phyloP scores from a whole-genome alignment of 192 early-diverging fungal genomes.

The Entomortierella parvispora region DNA sequence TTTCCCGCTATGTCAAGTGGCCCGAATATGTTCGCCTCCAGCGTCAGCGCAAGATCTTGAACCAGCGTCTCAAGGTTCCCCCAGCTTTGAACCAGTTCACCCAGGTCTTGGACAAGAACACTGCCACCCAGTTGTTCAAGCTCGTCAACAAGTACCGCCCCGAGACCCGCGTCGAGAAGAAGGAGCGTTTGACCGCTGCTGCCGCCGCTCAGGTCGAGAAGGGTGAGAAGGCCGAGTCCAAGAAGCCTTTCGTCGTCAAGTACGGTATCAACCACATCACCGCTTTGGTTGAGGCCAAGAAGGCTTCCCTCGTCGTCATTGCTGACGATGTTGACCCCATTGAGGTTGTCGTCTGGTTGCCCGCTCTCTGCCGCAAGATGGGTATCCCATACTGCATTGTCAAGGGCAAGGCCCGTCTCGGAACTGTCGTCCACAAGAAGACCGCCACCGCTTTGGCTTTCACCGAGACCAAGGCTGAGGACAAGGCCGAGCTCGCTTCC shows the following conservation, averaged over 20 bases:
- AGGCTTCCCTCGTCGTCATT: constrained; percentile 94
- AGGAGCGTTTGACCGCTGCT: constrained; percentile 86
- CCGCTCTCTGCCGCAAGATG: constrained; percentile 98
- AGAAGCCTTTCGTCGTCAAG: constrained; percentile 93
- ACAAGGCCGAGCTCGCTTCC: constrained; percentile 84
- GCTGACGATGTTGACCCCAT: constrained; percentile 96
- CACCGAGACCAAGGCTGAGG: constrained; percentile 87
- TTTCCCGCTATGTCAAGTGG: constrained; percentile 99
- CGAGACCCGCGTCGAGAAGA: constrained; percentile 97
- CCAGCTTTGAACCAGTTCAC: constrained; percentile 99
- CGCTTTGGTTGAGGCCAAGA: constrained; percentile 93
- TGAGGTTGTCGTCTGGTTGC: constrained; percentile 94
- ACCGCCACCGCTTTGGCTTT: constrained; percentile 93
- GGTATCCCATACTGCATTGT: constrained; percentile 96
- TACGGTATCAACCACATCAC: constrained; percentile 98
- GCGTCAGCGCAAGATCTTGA: constrained; percentile 97
- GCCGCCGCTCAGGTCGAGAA: constrained; percentile 91
- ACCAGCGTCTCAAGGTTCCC: constrained; percentile 99
- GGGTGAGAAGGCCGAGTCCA: constrained; percentile 72
- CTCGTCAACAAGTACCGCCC: constrained; percentile 98
- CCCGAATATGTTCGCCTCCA: constrained; percentile 99
- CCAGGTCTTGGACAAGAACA: constrained; percentile 98
- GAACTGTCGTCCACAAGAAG: constrained; percentile 98
- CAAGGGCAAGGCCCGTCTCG: constrained; percentile 94
- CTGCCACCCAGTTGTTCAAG: constrained; percentile 98